Evolutionary conservation across 805 yeast species (phyloP).

Genomic region (Metschnikowia koreensis): DNA sequence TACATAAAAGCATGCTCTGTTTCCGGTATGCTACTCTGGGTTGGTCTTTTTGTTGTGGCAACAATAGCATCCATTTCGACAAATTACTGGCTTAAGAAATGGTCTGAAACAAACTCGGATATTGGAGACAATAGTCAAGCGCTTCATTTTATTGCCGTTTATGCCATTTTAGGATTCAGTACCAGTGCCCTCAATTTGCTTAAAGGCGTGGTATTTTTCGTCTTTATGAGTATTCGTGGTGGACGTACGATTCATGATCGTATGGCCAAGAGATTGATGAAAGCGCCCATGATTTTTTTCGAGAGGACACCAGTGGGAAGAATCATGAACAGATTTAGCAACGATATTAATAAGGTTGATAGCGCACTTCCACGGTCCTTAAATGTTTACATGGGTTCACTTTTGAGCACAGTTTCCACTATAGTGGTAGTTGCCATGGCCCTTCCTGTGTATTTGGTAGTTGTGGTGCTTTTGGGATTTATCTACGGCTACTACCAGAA

Average conservation of each 20-base stretch:
- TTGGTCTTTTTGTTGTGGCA: slow-evolving; percentile 29
- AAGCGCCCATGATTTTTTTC: slow-evolving; percentile 65
- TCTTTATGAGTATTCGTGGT: slow-evolving; percentile 55
- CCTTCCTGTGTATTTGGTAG: slow-evolving; percentile 53
- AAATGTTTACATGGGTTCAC: slow-evolving; percentile 43
- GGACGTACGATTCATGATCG: slow-evolving; percentile 53
- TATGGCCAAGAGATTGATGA: slow-evolving; percentile 53
- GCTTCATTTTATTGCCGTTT: slow-evolving; percentile 48
- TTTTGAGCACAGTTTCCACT: slow-evolving; percentile 48
- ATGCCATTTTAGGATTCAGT: slow-evolving; percentile 54
- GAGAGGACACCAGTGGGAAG: slow-evolving; percentile 71
- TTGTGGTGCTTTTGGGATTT: slow-evolving; percentile 47
- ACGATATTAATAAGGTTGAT: slow-evolving; percentile 60
- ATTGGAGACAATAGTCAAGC: slow-evolving; percentile 43
- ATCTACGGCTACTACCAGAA: slow-evolving; percentile 69
- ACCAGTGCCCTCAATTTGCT: slow-evolving; percentile 48
- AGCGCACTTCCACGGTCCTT: slow-evolving; percentile 54
- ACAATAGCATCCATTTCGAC: slow-evolving; percentile 39
- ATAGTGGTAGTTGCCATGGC: slow-evolving; percentile 50
- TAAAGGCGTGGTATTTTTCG: slow-evolving; percentile 48
- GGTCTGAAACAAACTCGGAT: slow-evolving; percentile 58
- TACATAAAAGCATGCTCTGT: slow-evolving; percentile 62
- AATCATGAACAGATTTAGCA: slow-evolving; percentile 61
- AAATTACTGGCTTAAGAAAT: slow-evolving; percentile 64
- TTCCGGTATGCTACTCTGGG: slow-evolving; percentile 44